These are phyloP conservation scores for Aureobasidium sp. DNA, from an alignment of 2,329 filamentous ascomycete species.

Conservation along the genomic window DNA sequence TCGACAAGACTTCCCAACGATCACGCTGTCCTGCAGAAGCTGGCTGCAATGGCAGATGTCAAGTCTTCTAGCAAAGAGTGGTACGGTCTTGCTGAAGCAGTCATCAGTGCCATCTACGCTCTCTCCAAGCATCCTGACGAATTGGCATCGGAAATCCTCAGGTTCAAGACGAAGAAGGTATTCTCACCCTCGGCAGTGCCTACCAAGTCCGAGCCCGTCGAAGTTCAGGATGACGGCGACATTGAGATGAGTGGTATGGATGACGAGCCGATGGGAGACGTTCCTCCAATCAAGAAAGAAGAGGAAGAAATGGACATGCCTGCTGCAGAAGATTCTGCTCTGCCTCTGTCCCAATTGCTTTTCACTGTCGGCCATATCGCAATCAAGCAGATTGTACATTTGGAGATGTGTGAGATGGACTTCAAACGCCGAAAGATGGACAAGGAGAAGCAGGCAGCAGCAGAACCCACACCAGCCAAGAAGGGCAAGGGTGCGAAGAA, in stretches of 20 bases:
- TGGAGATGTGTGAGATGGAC: conserved; percentile 94
- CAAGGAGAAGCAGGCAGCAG: conserved; percentile 58
- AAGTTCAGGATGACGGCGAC: conserved; percentile 27
- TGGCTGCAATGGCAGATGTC: conserved; percentile 80
- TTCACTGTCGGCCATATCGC: conserved; percentile 95
- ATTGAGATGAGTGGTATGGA: conserved; percentile 33
- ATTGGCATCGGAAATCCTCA: conserved; percentile 83
- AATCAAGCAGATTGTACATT: conserved; percentile 97
- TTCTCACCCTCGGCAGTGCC: conserved; percentile 48
- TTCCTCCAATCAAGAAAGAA: conserved; percentile 15
- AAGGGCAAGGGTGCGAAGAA: conserved; percentile 37
- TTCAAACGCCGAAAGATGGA: conserved; percentile 95
- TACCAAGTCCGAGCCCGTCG: conserved; percentile 20
- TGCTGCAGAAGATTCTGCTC: conserved; percentile 37
- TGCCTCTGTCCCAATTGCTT: conserved; percentile 79
- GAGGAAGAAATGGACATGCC: conserved; percentile 20
- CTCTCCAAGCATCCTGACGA: conserved; percentile 91
- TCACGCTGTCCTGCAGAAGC: conserved; percentile 72
- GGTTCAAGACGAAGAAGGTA: conserved; percentile 76
- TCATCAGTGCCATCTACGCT: conserved; percentile 89
- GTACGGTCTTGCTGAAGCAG: conserved; percentile 88
- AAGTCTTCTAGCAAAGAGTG: conserved; percentile 88
- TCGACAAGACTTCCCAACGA: conserved; percentile 81
- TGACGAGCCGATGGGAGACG: conserved; percentile 20
- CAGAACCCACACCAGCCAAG: conserved; percentile 22